These are phyloP conservation scores for Macrophomina phaseolina DNA, from an alignment of 2,329 filamentous ascomycete species.

Conservation along the genomic window DNA sequence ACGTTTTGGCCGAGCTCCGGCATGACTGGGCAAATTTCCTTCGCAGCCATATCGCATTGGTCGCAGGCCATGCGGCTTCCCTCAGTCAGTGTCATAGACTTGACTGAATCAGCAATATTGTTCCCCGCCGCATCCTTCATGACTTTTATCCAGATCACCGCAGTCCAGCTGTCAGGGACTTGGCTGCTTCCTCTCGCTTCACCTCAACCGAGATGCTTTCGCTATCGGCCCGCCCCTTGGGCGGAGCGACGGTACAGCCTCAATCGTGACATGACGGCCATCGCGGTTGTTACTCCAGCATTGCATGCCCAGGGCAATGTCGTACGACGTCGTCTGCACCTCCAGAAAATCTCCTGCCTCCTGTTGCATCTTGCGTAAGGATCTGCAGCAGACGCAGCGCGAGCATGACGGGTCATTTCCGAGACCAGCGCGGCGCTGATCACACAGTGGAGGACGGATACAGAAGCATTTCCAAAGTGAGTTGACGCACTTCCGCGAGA, in stretches of 20 bases:
- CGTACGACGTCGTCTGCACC: slow-evolving; percentile 28
- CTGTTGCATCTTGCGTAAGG: slow-evolving; percentile 28
- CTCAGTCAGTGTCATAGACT: slow-evolving; percentile 11
- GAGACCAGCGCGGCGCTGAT: slow-evolving; percentile 26
- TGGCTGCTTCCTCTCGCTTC: slow-evolving; percentile 15
- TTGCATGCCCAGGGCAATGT: slow-evolving; percentile 25
- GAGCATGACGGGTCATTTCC: slow-evolving; percentile 26
- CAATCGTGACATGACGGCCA: slow-evolving; percentile 22
- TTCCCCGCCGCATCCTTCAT: slow-evolving; percentile 2
- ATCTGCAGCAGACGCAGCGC: slow-evolving; percentile 22
- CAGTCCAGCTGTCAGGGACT: slow-evolving; percentile 3
- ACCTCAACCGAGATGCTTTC: not conserved
- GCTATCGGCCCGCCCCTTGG: slow-evolving; percentile 24
- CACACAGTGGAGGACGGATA: slow-evolving; percentile 13
- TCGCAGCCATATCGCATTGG: not conserved
- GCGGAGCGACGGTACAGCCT: slow-evolving; percentile 21
- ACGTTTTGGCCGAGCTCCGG: slow-evolving; percentile 3
- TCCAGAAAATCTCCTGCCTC: slow-evolving; percentile 29
- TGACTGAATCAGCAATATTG: slow-evolving; percentile 7
- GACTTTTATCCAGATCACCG: slow-evolving; percentile 17
- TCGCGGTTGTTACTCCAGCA: slow-evolving; percentile 21
- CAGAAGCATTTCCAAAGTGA: slow-evolving; percentile 15
- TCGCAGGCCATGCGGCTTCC: slow-evolving; percentile 2
- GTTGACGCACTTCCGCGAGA: slow-evolving; percentile 20
- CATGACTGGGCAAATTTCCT: slow-evolving; percentile 20